These are phyloP conservation scores for Penicillium coffeae DNA, from an alignment of 495 filamentous ascomycete species.

Conservation along the genomic window DNA sequence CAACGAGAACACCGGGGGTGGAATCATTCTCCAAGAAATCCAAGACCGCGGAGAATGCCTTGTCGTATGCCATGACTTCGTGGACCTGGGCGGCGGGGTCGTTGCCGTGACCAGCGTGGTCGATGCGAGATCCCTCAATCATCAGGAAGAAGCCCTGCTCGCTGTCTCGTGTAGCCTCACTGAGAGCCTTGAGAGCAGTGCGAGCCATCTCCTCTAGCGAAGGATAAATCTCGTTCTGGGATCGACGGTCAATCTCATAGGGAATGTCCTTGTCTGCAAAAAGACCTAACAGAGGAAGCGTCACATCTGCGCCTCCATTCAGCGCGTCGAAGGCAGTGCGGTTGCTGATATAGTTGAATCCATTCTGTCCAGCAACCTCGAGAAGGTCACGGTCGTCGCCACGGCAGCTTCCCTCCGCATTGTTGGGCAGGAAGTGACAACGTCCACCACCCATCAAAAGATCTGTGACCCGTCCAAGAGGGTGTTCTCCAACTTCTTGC, in stretches of 20 bases:
- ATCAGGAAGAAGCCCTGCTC: conserved; percentile 97
- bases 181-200: conserved; percentile 72
- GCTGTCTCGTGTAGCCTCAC: conserved; percentile 75
- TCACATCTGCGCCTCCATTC: conserved; percentile 60
- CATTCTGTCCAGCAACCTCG: conserved; percentile 63
- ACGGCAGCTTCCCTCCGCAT: conserved; percentile 71
- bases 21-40: conserved; percentile 75
- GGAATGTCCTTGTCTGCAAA: conserved; percentile 84
- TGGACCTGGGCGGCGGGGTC: conserved; percentile 94
- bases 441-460: conserved; percentile 88
- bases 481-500: conserved; percentile 83
- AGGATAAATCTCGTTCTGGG: conserved; percentile 75
- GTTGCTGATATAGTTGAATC: conserved; percentile 73
- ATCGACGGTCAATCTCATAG: conserved; percentile 83
- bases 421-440: conserved; percentile 88
- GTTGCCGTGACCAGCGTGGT: conserved; percentile 93
- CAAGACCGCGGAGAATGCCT: conserved; percentile 72
- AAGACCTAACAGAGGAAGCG: conserved; percentile 81
- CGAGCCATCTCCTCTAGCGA: conserved; percentile 88
- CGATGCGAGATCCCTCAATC: conserved; percentile 95
- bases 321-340: conserved; percentile 76
- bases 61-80: conserved; percentile 90
- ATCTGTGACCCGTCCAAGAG: conserved; percentile 82
- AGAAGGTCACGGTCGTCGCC: conserved; percentile 67
- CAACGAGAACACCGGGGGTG: conserved; percentile 74